phyloP scores from a whole-genome alignment of 1,284 basidiomycete species.

The Cystobasidium slooffiae region DNA sequence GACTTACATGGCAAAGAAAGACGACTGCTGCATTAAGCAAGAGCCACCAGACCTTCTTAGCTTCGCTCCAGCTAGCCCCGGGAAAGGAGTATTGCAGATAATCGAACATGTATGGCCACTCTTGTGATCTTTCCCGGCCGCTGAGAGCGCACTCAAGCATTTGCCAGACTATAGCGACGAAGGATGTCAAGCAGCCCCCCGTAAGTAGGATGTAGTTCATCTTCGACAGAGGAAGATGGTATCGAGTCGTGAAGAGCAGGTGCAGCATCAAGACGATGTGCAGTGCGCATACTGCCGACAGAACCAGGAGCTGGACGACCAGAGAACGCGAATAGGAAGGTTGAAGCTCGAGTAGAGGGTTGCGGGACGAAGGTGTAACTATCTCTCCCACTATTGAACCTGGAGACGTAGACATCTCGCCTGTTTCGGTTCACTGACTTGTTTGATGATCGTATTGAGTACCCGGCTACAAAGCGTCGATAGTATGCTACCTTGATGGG shows the following conservation, averaged over 20 bases:
- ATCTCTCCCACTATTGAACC: background rate
- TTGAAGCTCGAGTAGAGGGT: conserved; percentile 36
- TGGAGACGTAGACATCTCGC: conserved; percentile 6
- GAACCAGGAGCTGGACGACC: conserved; percentile 86
- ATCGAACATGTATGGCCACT: conserved; percentile 93
- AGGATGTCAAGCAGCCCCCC: conserved; percentile 75
- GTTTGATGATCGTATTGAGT: background rate
- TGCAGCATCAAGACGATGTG: conserved; percentile 86
- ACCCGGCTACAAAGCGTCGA: background rate
- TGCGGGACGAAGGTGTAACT: conserved; percentile 14
- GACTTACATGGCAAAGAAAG: conserved; percentile 27
- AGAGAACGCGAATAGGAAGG: conserved; percentile 71
- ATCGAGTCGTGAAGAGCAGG: conserved; percentile 91
- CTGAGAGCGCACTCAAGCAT: conserved; percentile 57
- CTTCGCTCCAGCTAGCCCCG: conserved; percentile 68
- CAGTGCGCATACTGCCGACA: conserved; percentile 84
- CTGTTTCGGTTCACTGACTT: conserved; percentile 5
- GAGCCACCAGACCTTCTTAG: conserved; percentile 78
- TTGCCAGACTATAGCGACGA: conserved; percentile 76
- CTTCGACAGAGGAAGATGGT: conserved; percentile 90
- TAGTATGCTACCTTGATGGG: no score
- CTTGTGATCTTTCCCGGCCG: conserved; percentile 64
- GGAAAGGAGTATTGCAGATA: conserved; percentile 79
- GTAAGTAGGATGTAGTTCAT: conserved; percentile 90
- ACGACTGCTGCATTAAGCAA: conserved; percentile 82